phyloP scores from a whole-genome alignment of 371 early-diverging fungal species.

The Neoconidiobolus thromboides region DNA sequence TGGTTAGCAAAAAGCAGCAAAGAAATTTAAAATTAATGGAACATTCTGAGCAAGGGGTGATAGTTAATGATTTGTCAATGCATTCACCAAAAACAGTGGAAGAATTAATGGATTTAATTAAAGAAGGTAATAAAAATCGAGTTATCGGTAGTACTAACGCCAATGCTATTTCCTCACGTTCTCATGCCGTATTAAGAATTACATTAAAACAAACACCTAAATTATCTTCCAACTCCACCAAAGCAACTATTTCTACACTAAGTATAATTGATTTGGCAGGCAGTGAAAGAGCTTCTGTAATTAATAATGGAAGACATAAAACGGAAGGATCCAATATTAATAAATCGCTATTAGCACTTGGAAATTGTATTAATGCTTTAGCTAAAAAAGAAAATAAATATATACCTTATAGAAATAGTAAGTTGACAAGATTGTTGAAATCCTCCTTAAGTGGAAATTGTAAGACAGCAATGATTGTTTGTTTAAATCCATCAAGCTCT shows the following conservation, averaged over 20 bases:
- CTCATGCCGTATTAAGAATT: constrained; percentile 87
- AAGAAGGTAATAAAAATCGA: constrained; percentile 42
- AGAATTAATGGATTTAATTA: constrained; percentile 28
- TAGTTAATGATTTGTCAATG: constrained; percentile 30
- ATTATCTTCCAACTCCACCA: constrained; percentile 16
- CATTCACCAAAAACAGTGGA: constrained; percentile 22
- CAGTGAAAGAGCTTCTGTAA: constrained; percentile 56
- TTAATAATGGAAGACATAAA: constrained; percentile 36
- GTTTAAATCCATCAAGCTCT: constrained; percentile 43
- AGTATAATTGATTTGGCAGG: constrained; percentile 86
- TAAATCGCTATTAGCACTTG: constrained; percentile 58
- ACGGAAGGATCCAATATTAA: constrained; percentile 85
- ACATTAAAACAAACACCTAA: constrained; percentile 33
- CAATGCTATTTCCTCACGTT: constrained; percentile 60
- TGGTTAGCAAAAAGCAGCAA: constrained; percentile 12
- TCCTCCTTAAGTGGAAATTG: constrained; percentile 66
- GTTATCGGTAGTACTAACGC: constrained; percentile 51
- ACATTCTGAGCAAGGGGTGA: constrained; percentile 35
- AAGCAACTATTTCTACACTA: constrained; percentile 40
- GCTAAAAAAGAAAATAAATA: constrained; percentile 33
- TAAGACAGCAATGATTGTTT: constrained; percentile 71
- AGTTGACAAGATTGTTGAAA: constrained; percentile 71
- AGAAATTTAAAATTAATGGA: constrained; percentile 42
- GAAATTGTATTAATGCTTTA: constrained; percentile 84
- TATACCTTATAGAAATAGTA: constrained; percentile 74